Base-by-base conservation (phyloP, 306 rosid genomes). In the Nissolia schottii region DNA sequence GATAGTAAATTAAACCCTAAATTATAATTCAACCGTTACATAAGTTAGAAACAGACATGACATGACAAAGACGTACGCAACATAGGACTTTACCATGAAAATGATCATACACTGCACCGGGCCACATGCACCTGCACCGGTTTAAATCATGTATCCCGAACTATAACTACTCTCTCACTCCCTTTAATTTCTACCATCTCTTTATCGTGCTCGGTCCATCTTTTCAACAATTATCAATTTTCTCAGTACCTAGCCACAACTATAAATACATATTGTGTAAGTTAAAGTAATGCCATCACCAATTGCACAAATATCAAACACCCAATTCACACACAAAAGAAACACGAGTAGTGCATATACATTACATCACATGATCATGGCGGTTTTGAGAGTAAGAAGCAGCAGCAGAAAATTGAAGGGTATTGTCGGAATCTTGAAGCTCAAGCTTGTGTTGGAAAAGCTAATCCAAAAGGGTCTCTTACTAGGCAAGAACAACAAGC, bases 381-480 rank as follows among this genome's bases (percentile, higher is more conserved):
- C 79, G 0, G 50, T 60, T 59, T 28, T 56, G 34, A 76, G 68
- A 64, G 71, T 28, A 53, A 66, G 2, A 34, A 60, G 23, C 18
- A 20, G 41, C 8, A 53, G 19, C n/a, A 54, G 48, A 16, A 88
- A 77, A 82, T 84, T 58, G 50, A 87, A 67, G 78, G 64, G 75
- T 28, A 57, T 77, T 69, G 71, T 69, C 28, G 77, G 83, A 58
- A 71, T 77, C 22, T 72, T 82, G 37, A 84, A 87, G 76, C 70
- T 92, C 15, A 87, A 81, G 73, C 20, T 65, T 10, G 77, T 71
- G 1, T 83, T 80, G 0, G 78, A 87, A 68, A 93, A 87, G 81
- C 83, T 90, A n/a, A n/a, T n/a, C 8, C 87, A 80, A 34, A 82
- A 67, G 62, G 77, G 80, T 20, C 43, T 88, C 8, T 58, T 43